Evolutionary conservation across 2,329 filamentous ascomycete genomes (phyloP), one percentile per base, ranked within the genome.

Genomic region (Thermothelomyces thermophilus): DNA sequence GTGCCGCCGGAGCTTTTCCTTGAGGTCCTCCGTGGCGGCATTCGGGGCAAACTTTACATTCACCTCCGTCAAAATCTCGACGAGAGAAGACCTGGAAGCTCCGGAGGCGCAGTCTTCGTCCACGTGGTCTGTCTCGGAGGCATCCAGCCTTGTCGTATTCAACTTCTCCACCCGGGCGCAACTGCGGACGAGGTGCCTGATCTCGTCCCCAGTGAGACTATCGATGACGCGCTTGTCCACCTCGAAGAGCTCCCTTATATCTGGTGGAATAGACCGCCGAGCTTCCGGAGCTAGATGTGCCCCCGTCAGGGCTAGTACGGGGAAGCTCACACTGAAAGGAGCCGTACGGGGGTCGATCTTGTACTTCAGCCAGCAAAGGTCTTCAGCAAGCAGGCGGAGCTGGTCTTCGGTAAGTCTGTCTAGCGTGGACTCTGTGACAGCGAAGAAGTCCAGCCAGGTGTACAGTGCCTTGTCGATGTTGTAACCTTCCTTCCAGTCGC

Each of bases 381-480:
- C 52, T 17, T 42, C 17, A 3, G 46, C 50, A 2, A 56, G 50
- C 5, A 45, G 13, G 5, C 24, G 26, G 5, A 44, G 36, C 22
- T 54, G 50, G 9, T 40, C 3, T 1, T 37, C 19, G 16, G 13
- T 36, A 17, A 53, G 20, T 1, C 9, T 7, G 8, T 37, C 9
- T 1, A 46, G 5, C 5, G 34, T 7, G 14, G 31, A 13, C 2
- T 16, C 6, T 0, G 39, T 33, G n/a, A 51, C 13, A 3, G 42
- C 4, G 19, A 57, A 57, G 16, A 57, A 55, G 33, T 55, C 47
- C 8, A 52, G 3, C 55, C 55, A 57, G 5, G 50, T 57, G 33
- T 48, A 47, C 16, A 51, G 40, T 5, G 52, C 48, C 16, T 51
- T 54, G 11, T 19, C 11, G 5, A 22, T 16, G 39, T 16, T 8